Evolutionary conservation across 768 basidiomycete genomes (phyloP), one percentile per base, ranked within the genome.

Genomic region (Lentinula edodes): DNA sequence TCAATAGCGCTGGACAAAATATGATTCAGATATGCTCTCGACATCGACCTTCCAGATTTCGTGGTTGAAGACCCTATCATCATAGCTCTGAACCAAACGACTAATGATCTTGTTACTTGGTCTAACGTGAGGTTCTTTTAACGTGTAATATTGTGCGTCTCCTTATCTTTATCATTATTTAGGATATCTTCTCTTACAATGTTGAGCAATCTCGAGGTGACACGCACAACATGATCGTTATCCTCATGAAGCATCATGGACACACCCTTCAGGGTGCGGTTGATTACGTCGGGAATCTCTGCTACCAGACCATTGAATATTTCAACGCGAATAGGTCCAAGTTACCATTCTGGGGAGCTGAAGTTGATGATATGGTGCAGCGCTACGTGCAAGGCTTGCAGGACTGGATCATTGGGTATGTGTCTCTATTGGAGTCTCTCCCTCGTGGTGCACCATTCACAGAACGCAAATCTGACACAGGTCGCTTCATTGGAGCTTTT

Each of bases 81-180:
- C 23, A 73, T 71, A 59, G 79, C 80, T 58, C 78, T 92, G 58
- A 84, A 84, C 54, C 83, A 90, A 67, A 80, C 83, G 18, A 79
- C 90, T 18, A 91, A 91, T 62, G 90, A 91, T 65, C 77, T 91
- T 58, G 87, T 91, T 58, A 85, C 88, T n/a, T 90, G 88, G 89
- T 89, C 89, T 18, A 92, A 92, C 68, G 90, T 90, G 71, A 67
- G 84, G 68, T 34, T 54, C 48, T 51, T 50, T 48, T 61, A 38
- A 38, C 6, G 50, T 18, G 52, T 62, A 41, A 41, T 20, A 36
- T 62, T 46, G 39, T 39, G 53, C 52, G 43, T 36, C 36, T 20
- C n/a, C 18, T 58, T 55, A 52, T 64, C 63, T 48, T 5, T 43
- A 13, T 45, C n/a, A 60, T 18, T 52, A 38, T 42, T 3, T 61